phyloP scores from a whole-genome alignment of 139 green algal species.

The Bryopsis sp. region DNA sequence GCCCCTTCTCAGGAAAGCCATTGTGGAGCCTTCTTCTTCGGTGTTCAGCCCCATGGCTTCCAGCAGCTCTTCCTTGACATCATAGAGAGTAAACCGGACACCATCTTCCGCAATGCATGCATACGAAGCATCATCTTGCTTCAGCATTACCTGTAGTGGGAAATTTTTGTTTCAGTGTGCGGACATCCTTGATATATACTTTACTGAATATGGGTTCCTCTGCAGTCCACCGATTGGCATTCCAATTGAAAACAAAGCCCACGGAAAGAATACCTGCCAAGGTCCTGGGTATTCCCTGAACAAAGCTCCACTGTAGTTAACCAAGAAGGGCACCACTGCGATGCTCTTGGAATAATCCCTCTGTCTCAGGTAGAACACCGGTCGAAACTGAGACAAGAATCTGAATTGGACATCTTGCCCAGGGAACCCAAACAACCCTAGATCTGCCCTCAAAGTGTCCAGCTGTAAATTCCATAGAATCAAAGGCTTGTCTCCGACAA shows the following conservation, averaged over 20 bases:
- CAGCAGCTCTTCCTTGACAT: slow-evolving; percentile 75
- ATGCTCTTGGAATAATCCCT: slow-evolving; percentile 63
- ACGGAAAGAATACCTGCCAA: slow-evolving; percentile 63
- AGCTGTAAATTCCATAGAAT: slow-evolving; percentile 93
- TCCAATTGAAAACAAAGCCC: not conserved
- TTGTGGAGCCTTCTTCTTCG: slow-evolving; percentile 57
- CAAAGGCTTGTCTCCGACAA: slow-evolving; percentile 38
- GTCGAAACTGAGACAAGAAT: slow-evolving; percentile 69
- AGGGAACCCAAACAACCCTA: slow-evolving; percentile 77
- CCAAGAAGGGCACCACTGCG: slow-evolving; percentile 69
- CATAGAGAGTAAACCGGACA: slow-evolving; percentile 66
- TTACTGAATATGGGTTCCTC: not conserved
- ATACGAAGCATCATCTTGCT: slow-evolving; percentile 72
- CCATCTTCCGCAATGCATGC: slow-evolving; percentile 71
- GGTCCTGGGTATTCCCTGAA: slow-evolving; percentile 86
- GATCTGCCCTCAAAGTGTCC: slow-evolving; percentile 82
- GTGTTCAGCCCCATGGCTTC: slow-evolving; percentile 78
- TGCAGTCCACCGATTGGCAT: not conserved
- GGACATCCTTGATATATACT: not conserved
- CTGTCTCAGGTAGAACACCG: slow-evolving; percentile 79
- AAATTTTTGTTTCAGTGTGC: no score
- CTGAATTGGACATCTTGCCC: slow-evolving; percentile 70
- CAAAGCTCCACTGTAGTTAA: slow-evolving; percentile 84
- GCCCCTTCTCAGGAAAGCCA: slow-evolving; percentile 66
- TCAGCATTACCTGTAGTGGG: slow-evolving; percentile 74